phyloP scores from a whole-genome alignment of 2,329 filamentous ascomycete genomes.

The Penicillium sp. region DNA sequence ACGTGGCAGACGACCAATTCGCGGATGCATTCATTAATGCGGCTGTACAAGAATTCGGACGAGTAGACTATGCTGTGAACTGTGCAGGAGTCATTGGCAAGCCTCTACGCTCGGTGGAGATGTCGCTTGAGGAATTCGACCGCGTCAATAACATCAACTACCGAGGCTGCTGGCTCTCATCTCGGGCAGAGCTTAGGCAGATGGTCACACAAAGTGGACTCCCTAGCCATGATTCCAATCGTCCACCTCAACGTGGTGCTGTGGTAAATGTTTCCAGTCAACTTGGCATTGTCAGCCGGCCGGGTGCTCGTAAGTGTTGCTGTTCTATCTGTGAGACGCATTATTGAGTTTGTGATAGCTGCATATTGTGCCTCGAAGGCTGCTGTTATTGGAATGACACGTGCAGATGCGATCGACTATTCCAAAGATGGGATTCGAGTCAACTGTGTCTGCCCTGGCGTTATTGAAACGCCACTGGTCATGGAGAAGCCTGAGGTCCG shows the following conservation, averaged over 20 bases:
- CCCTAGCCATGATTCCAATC: constrained; percentile 36
- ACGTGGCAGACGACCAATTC: constrained; percentile 52
- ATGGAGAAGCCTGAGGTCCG: constrained; percentile 42
- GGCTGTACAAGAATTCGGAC: constrained; percentile 33
- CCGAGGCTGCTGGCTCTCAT: constrained; percentile 51
- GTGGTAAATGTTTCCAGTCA: constrained; percentile 57
- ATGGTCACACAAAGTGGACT: constrained; percentile 52
- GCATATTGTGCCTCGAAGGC: constrained; percentile 60
- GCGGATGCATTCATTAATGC: constrained; percentile 37
- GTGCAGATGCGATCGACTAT: constrained; percentile 59
- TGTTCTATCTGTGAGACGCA: neutral
- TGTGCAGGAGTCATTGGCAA: constrained; percentile 52
- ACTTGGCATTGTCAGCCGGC: constrained; percentile 51
- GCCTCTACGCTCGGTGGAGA: constrained; percentile 42
- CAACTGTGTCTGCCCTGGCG: constrained; percentile 42
- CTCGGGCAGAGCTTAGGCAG: constrained; percentile 44
- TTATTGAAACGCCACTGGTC: constrained; percentile 52
- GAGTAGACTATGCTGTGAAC: constrained; percentile 58
- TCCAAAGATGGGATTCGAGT: constrained; percentile 40
- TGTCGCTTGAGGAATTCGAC: constrained; percentile 52
- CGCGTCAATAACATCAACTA: constrained; percentile 58
- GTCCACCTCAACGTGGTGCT: constrained; percentile 46
- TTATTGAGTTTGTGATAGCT: constrained; percentile 34
- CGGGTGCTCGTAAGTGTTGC: constrained; percentile 45
- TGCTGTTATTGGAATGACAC: constrained; percentile 59